Evolutionary conservation across 139 green algal species (phyloP).

Genomic region (Prasinococcaceae sp.): DNA sequence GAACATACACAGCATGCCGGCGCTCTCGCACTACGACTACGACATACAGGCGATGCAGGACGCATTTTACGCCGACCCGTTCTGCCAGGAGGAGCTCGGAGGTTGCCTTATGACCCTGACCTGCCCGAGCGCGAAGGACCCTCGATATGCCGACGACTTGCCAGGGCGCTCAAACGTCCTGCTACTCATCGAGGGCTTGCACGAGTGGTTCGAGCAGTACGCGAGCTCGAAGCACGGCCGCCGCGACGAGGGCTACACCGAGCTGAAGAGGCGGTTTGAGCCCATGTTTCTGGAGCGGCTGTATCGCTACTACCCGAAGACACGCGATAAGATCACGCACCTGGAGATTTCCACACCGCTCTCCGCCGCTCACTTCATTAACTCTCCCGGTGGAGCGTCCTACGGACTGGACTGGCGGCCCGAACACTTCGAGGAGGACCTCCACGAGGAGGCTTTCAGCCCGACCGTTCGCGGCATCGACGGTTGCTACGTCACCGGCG

Average conservation of each 20-base stretch:
- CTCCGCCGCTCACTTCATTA: conserved; percentile 5
- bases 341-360: conserved; percentile 3
- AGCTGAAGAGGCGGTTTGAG: conserved; percentile 3
- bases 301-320: conserved; percentile 2
- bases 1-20: conserved; percentile 4
- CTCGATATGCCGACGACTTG: neutral
- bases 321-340: neutral
- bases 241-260: neutral
- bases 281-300: neutral
- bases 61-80: conserved; percentile 2
- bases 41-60: neutral
- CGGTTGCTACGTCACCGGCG: neutral
- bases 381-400: neutral
- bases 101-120: conserved; percentile 9
- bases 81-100: neutral
- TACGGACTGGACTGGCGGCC: conserved; percentile 9
- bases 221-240: neutral
- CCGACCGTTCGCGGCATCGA: neutral
- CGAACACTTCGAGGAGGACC: conserved; percentile 3
- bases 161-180: conserved; percentile 1
- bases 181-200: conserved; percentile 2
- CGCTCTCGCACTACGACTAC: conserved; percentile 1
- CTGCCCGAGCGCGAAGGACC: conserved; percentile 8
- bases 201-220: conserved; percentile 3
- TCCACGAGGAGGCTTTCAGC: conserved; percentile 1